Conservation (phyloP, 2,329 filamentous ascomycete genomes). For the Phaeosphaeriaceae sp. region DNA sequence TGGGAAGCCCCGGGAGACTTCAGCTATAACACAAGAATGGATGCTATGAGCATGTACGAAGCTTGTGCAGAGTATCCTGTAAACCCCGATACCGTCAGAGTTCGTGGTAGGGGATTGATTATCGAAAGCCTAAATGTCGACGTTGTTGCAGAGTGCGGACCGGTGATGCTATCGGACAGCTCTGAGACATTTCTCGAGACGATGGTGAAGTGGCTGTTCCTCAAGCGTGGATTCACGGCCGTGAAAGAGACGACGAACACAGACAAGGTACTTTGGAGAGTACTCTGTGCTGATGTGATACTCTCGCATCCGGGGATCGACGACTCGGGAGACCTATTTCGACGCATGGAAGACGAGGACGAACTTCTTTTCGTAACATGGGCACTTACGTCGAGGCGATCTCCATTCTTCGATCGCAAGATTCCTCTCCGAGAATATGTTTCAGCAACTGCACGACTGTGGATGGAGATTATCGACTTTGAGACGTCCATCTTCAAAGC, state of each 20-base stretch:
- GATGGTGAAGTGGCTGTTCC: neutral
- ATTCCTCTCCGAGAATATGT: neutral
- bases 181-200: neutral
- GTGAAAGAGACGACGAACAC: too few species aligned
- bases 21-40: neutral
- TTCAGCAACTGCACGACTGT: neutral
- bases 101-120: neutral
- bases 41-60: slow-evolving; percentile 8
- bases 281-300: slow-evolving; percentile 1
- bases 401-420: neutral
- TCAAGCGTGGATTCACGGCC: too few species aligned
- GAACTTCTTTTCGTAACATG: neutral
- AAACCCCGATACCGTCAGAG: neutral
- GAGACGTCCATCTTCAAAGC: neutral
- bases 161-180: neutral
- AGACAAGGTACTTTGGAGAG: neutral
- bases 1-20: slow-evolving; percentile 14
- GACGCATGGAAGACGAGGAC: neutral
- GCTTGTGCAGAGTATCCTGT: neutral
- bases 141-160: too few species aligned
- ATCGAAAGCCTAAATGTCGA: too few species aligned
- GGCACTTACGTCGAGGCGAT: neutral
- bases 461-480: neutral
- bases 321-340: neutral
- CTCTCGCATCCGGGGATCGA: too few species aligned